phyloP scores from a whole-genome alignment of 2,329 filamentous ascomycete species.

The Penicillium vulpinum region DNA sequence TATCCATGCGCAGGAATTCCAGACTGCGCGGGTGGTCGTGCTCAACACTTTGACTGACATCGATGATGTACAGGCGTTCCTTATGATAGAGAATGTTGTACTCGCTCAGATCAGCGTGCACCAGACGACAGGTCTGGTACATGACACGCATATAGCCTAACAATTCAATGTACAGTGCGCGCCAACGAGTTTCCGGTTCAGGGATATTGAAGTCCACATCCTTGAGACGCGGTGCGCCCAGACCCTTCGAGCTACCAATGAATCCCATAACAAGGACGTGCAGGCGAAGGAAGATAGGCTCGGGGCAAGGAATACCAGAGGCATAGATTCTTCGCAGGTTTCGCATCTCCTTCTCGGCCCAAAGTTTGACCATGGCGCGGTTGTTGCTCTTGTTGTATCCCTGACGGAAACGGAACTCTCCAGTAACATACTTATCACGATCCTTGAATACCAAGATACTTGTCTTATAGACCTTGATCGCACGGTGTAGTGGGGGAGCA shows the following conservation, averaged over 20 bases:
- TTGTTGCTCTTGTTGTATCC: conserved; percentile 95
- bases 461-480: conserved; percentile 99
- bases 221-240: conserved; percentile 82
- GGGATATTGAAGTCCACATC: conserved; percentile 75
- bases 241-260: conserved; percentile 81
- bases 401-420: conserved; percentile 86
- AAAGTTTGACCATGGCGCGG: conserved; percentile 95
- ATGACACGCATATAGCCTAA: conserved; percentile 86
- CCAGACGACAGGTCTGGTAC: conserved; percentile 87
- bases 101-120: conserved; percentile 95
- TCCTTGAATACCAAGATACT: conserved; percentile 98
- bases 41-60: conserved; percentile 96
- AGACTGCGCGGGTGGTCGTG: conserved; percentile 90
- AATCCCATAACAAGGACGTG: conserved; percentile 96
- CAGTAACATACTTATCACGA: conserved; percentile 90
- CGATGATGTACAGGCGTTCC: conserved; percentile 83
- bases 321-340: conserved; percentile 83
- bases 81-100: conserved; percentile 95
- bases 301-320: conserved; percentile 85
- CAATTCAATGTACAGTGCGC: conserved; percentile 75
- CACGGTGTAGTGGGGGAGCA: conserved; percentile 64
- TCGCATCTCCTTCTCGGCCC: conserved; percentile 98
- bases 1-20: conserved; percentile 96
- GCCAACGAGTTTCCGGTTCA: conserved; percentile 72
- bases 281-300: conserved; percentile 84